Conservation (phyloP, 331 rosid species). For the Quercus phellos region DNA sequence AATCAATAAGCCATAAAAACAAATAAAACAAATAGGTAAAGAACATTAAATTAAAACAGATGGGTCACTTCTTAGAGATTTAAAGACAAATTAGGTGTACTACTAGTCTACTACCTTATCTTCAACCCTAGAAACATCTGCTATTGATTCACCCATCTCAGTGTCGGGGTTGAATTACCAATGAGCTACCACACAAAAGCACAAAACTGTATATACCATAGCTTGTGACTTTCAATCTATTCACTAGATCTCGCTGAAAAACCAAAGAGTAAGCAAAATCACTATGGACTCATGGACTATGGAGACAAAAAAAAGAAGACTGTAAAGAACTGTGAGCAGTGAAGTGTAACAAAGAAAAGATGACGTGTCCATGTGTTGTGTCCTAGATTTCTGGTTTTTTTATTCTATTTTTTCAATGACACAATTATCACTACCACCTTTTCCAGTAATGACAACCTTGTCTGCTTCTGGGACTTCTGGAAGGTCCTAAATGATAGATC, state of each 20-base stretch:
- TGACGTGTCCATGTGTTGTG: constrained; percentile 40
- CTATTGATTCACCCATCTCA: constrained; percentile 53
- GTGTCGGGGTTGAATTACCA: constrained; percentile 15
- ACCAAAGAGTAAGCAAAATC: constrained; percentile 24
- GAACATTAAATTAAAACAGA: constrained; percentile 15
- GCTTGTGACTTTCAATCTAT: constrained; percentile 23
- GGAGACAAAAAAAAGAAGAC: constrained; percentile 47
- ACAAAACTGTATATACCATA: constrained; percentile 17
- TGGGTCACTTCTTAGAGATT: constrained; percentile 15
- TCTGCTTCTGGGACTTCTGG: constrained; percentile 48
- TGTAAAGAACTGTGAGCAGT: neutral
- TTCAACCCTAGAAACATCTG: constrained; percentile 40
- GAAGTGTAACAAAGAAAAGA: constrained; percentile 4
- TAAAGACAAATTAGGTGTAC: constrained; percentile 23
- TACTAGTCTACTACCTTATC: constrained; percentile 43
- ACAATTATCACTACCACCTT: constrained; percentile 32
- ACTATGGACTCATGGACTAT: constrained; percentile 10
- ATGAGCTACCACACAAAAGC: constrained; percentile 19
- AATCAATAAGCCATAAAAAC: constrained; percentile 8
- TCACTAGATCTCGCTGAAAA: constrained; percentile 45
- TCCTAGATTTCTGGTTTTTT: neutral
- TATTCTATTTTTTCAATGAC: constrained; percentile 2
- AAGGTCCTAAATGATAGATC: constrained; percentile 37
- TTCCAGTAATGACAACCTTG: constrained; percentile 27
- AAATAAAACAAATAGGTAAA: constrained; percentile 20